Percentiles rank a stretch among this genome's conserved stretches.
Evolutionary conservation across 495 filamentous ascomycete species (phyloP).

Genomic region (Xylaria flabelliformis): DNA sequence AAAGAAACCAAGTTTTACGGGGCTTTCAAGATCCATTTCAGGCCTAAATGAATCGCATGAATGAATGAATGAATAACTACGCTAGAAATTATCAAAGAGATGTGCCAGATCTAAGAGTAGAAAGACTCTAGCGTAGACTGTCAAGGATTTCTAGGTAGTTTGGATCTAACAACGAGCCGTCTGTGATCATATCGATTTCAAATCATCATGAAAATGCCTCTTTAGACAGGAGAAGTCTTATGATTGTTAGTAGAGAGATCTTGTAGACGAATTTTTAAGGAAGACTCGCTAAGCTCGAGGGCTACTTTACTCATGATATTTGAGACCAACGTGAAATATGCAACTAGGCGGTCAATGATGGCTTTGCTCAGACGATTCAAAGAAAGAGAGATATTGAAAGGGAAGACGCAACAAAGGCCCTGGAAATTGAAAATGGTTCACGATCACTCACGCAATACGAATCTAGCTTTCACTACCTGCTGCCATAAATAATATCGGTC

Average conservation of each 20-base stretch:
- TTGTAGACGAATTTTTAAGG: not conserved
- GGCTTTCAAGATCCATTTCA: no score
- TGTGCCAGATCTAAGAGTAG: not conserved
- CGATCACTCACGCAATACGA: not conserved
- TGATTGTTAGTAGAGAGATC: not conserved
- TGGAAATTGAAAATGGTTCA: constrained; percentile 6
- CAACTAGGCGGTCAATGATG: not conserved
- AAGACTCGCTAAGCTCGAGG: not conserved
- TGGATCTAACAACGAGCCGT: not conserved
- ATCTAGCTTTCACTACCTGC: no score
- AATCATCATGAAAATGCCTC: not conserved
- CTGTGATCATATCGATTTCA: not conserved
- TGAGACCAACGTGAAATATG: not conserved
- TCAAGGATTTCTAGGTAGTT: not conserved
- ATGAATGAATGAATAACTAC: no score
- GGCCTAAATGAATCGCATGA: not conserved
- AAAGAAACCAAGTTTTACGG: not conserved
- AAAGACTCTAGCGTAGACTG: not conserved
- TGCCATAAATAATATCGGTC: no score
- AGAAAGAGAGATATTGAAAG: constrained; percentile 16
- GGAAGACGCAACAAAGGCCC: constrained; percentile 15
- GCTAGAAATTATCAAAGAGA: not conserved
- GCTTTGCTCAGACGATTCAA: constrained; percentile 3
- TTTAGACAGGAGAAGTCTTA: not conserved
- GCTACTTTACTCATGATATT: not conserved